phyloP scores from a whole-genome alignment of 1,284 basidiomycete genomes.

The Malassezia nana region DNA sequence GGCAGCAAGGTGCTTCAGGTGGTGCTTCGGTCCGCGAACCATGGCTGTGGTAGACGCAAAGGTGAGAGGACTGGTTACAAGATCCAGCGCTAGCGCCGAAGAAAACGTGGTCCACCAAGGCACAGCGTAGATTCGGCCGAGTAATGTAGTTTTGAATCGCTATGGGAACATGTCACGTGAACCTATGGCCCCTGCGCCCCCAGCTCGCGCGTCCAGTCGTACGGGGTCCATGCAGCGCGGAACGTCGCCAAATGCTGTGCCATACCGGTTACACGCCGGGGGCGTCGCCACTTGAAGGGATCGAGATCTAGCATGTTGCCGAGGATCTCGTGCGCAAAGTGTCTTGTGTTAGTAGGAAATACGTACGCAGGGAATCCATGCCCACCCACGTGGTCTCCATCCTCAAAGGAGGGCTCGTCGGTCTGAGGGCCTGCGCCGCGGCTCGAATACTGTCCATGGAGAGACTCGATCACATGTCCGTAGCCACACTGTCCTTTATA shows the following conservation, averaged over 20 bases:
- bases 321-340: constrained; percentile 85
- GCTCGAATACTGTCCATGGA: constrained; percentile 53
- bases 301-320: constrained; percentile 81
- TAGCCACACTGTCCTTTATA: constrained; percentile 67
- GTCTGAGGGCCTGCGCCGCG: constrained; percentile 56
- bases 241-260: constrained; percentile 61
- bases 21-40: constrained; percentile 89
- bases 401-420: constrained; percentile 51
- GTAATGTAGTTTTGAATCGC: constrained; percentile 14
- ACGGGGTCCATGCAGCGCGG: constrained; percentile 51
- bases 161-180: constrained; percentile 15
- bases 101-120: constrained; percentile 11
- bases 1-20: constrained; percentile 93
- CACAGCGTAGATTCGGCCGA: constrained; percentile 12
- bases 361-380: constrained; percentile 49
- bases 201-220: constrained; percentile 50
- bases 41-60: constrained; percentile 19
- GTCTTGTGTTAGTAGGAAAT: constrained; percentile 5
- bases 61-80: constrained; percentile 14
- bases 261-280: constrained; percentile 51
- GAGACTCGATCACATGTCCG: constrained; percentile 59
- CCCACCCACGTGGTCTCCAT: constrained; percentile 75
- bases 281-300: constrained; percentile 73
- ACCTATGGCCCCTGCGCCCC: neutral
- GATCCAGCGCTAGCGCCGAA: constrained; percentile 4